Base-by-base conservation (phyloP, 331 rosid genomes). In the Ulmus americana region DNA sequence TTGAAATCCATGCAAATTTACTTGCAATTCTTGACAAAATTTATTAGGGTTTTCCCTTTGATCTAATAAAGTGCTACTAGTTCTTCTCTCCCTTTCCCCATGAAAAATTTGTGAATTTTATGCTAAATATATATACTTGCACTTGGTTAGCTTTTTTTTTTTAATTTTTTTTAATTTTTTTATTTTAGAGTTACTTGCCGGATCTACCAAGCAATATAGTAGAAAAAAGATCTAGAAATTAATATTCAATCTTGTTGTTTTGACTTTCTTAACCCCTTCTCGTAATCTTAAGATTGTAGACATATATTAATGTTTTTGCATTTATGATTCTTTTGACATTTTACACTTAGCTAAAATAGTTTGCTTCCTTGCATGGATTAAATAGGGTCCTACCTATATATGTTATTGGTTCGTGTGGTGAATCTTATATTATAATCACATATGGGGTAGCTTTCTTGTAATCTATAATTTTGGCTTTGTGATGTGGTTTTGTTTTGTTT, bases 141-240 rank as follows among this genome's bases (percentile, higher is more conserved):
- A 11, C 40, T 15, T 60, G 44, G 22, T 4, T 51, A 5, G 52
- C 45, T 9, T 8, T 40, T 11, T 6, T 44, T 40, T 10, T 5
- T 39, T 39, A 20, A 6, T 58, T 14, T 6, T 20, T 51, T 5
- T 57, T 39, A 6, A 5, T 15, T 10, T 11, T 40, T 69, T 49
- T 41, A 0, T 14, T 42, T 15, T 14, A 10, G 18, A 48, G 60
- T 80, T 85, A 75, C 90, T 81, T 88, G 89, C 86, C 84, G 85
- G 83, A 77, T 80, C 78, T 65, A 80, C 76, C 68, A 88, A 83
- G 86, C 84, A 85, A 83, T 58, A 49, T 60, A 15, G 65, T 52
- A 28, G 7, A 74, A 75, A 73, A 74, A 53, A 73, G 80, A 83
- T 85, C 88, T 75, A 85, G 76, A 78, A 71, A 28, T 28, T 28